These are phyloP conservation scores for Vitis amurensis DNA, from an alignment of 164 flowering plant genomes.

Conservation along the genomic window DNA sequence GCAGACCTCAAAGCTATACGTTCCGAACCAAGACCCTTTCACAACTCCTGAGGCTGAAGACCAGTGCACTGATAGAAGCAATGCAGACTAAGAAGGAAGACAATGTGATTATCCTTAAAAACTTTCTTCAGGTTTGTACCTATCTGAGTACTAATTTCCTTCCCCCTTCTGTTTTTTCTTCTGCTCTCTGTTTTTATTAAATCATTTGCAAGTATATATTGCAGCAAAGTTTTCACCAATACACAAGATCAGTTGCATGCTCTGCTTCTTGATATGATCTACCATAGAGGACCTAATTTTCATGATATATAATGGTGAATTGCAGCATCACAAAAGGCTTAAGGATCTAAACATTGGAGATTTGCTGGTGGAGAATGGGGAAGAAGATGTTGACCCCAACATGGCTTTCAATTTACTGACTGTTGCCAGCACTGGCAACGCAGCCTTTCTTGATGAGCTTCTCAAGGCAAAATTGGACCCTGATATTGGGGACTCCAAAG, in stretches of 20 bases:
- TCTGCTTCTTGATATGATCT: too few species aligned
- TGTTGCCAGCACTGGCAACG: conserved; percentile 68
- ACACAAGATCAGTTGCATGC: background rate
- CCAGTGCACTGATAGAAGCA: conserved; percentile 53
- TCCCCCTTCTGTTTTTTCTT: background rate
- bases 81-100: conserved; percentile 66
- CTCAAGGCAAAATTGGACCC: conserved; percentile 75
- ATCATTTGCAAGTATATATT: background rate
- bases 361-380: conserved; percentile 36
- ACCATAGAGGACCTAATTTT: too few species aligned
- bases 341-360: conserved; percentile 55
- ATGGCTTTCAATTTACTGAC: conserved; percentile 48
- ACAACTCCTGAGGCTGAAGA: conserved; percentile 74
- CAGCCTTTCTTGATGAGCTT: conserved; percentile 78
- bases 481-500: conserved; percentile 62
- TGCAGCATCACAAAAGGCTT: conserved; percentile 66
- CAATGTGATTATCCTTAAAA: conserved; percentile 55
- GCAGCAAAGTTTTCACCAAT: background rate
- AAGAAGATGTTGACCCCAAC: conserved; percentile 42
- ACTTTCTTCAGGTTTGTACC: conserved; percentile 65
- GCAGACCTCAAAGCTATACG: conserved; percentile 63
- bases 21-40: conserved; percentile 74
- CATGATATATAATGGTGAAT: background rate
- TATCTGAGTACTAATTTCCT: background rate
- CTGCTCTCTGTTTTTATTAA: background rate